phyloP scores from a whole-genome alignment of 768 basidiomycete species.

The Guyanaporus albipodus region DNA sequence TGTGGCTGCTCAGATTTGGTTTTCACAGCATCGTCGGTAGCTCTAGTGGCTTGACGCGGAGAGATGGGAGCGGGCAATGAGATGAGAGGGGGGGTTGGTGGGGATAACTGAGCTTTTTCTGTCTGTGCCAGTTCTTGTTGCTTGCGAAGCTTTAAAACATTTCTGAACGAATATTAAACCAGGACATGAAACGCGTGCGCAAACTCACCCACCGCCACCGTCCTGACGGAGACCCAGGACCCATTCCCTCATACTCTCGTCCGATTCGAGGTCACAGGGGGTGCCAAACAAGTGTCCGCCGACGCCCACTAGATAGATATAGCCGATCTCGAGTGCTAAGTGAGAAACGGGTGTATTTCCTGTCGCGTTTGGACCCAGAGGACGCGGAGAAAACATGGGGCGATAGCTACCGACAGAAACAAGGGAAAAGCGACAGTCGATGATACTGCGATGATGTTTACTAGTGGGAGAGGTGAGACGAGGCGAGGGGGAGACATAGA shows the following conservation, averaged over 20 bases:
- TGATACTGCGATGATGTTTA: slow-evolving; percentile 34
- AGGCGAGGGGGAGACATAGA: background rate
- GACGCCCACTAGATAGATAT: slow-evolving; percentile 41
- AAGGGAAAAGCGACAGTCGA: slow-evolving; percentile 44
- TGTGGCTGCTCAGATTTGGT: slow-evolving; percentile 6
- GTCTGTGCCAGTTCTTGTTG: slow-evolving; percentile 21
- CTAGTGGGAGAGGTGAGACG: slow-evolving; percentile 17
- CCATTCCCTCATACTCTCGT: slow-evolving; percentile 47
- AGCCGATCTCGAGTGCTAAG: slow-evolving; percentile 53
- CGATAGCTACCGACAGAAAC: slow-evolving; percentile 48
- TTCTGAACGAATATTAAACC: slow-evolving; percentile 26
- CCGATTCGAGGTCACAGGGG: slow-evolving; percentile 44
- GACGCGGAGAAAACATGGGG: slow-evolving; percentile 50
- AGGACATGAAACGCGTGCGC: background rate
- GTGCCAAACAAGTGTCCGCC: slow-evolving; percentile 44
- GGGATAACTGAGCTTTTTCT: slow-evolving; percentile 3
- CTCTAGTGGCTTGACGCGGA: background rate
- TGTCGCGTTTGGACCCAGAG: slow-evolving; percentile 32
- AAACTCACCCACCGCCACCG: slow-evolving; percentile 60
- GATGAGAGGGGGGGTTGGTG: slow-evolving; percentile 6
- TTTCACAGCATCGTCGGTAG: slow-evolving; percentile 1
- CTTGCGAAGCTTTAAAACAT: slow-evolving; percentile 45
- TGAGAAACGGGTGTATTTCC: slow-evolving; percentile 40
- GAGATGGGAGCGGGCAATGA: background rate
- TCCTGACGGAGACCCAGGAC: slow-evolving; percentile 48